Conservation (phyloP, 768 basidiomycete species). For the Tricholoma saponaceum region DNA sequence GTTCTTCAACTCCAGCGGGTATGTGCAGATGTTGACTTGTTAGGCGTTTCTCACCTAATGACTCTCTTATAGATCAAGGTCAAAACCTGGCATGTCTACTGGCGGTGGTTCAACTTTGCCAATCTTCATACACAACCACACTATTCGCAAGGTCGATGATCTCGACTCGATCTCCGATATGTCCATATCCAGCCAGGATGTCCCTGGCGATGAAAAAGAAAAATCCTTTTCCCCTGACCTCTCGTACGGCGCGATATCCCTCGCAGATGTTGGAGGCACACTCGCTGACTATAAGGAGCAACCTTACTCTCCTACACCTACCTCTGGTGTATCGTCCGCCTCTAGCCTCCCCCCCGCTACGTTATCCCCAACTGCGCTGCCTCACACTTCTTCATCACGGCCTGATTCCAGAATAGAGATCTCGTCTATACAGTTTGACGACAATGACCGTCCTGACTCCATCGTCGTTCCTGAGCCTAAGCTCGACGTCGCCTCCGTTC, state of each 20-base stretch:
- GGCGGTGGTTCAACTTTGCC: constrained; percentile 31
- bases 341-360: constrained; percentile 27
- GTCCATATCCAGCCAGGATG: constrained; percentile 27
- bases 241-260: constrained; percentile 31
- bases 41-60: neutral
- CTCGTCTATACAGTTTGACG: constrained; percentile 20
- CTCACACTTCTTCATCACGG: constrained; percentile 17
- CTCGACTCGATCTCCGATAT: constrained; percentile 44
- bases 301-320: constrained; percentile 27
- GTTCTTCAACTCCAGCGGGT: constrained; percentile 23
- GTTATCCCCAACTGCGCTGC: neutral
- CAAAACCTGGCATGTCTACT: constrained; percentile 17
- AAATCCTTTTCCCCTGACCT: constrained; percentile 27
- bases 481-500: neutral
- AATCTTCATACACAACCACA: constrained; percentile 41
- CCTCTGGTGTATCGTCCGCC: constrained; percentile 32
- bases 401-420: constrained; percentile 27
- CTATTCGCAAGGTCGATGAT: constrained; percentile 45
- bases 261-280: constrained; percentile 35
- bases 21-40: constrained; percentile 2
- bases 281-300: constrained; percentile 32
- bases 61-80: constrained; percentile 16
- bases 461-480: constrained; percentile 7
- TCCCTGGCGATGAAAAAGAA: constrained; percentile 25
- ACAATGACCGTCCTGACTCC: neutral